A percentile compares a stretch with the other conserved stretches of the same genome.
Conservation (phyloP, 208 protist genomes). For the Strigomonas culicis region DNA sequence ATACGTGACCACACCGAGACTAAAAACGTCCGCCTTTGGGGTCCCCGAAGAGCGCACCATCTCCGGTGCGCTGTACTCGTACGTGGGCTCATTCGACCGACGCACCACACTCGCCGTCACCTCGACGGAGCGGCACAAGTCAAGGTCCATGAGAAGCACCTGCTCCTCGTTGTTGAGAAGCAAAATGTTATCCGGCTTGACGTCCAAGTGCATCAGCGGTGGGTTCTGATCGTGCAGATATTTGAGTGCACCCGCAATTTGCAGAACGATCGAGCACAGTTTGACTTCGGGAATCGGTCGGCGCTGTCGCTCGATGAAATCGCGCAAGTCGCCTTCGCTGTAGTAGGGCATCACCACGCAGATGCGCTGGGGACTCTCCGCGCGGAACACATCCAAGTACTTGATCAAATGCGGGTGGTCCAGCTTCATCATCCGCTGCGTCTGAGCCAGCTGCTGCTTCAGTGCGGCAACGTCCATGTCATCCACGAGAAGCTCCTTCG, state of each 20-base stretch:
- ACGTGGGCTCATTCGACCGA: conserved; percentile 46
- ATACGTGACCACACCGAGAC: conserved; percentile 77
- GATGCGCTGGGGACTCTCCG: conserved; percentile 44
- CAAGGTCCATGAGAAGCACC: conserved; percentile 86
- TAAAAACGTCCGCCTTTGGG: conserved; percentile 83
- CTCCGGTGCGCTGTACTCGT: conserved; percentile 80
- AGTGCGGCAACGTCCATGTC: conserved; percentile 29
- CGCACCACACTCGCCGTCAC: conserved; percentile 35
- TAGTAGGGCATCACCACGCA: conserved; percentile 85
- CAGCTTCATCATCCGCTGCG: conserved; percentile 62
- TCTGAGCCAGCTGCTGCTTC: conserved; percentile 47
- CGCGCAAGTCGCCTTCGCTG: conserved; percentile 64
- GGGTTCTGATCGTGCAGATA: conserved; percentile 80
- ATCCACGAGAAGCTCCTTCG: conserved; percentile 79
- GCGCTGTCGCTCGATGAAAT: conserved; percentile 56
- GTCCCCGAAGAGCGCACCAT: conserved; percentile 34
- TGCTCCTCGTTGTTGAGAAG: conserved; percentile 76
- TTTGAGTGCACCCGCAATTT: conserved; percentile 67
- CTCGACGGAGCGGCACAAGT: conserved; percentile 65
- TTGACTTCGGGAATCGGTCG: conserved; percentile 54
- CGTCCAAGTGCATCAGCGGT: conserved; percentile 81
- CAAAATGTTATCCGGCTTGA: conserved; percentile 90
- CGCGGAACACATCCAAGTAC: conserved; percentile 72
- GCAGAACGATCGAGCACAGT: conserved; percentile 74
- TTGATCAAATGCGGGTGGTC: conserved; percentile 78